phyloP scores from a whole-genome alignment of 2,329 filamentous ascomycete species.

The Neonectria hederae region DNA sequence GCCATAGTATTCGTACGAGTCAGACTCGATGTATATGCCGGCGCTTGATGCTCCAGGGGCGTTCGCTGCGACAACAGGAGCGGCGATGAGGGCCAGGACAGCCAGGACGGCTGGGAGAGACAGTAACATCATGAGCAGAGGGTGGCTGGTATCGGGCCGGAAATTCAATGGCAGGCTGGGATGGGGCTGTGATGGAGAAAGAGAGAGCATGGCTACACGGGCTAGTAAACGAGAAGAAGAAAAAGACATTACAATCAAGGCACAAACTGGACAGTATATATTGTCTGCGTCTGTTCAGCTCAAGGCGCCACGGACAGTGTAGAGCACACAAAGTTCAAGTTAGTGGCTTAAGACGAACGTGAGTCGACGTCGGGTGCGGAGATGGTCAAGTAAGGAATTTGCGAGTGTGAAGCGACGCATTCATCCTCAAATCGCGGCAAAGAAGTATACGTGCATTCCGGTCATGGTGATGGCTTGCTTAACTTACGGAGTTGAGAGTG shows the following conservation, averaged over 20 bases:
- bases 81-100: constrained; percentile 25
- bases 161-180: neutral
- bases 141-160: neutral
- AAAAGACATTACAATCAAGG: neutral
- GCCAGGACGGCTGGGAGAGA: neutral
- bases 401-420: neutral
- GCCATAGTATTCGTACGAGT: constrained; percentile 54
- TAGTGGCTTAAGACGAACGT: neutral
- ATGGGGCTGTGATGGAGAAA: neutral
- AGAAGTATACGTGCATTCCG: neutral
- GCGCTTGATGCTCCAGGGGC: constrained; percentile 30
- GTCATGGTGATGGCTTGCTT: neutral
- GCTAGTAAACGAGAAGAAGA: neutral
- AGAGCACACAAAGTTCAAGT: neutral
- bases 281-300: neutral
- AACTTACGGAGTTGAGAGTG: neutral
- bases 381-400: neutral
- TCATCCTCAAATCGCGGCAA: neutral
- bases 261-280: neutral
- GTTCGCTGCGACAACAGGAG: constrained; percentile 23
- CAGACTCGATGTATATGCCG: constrained; percentile 48
- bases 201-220: neutral
- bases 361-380: neutral
- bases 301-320: neutral
- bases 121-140: neutral